These are phyloP conservation scores for Metrosideros polymorpha DNA, from an alignment of 441 rosid species.

Conservation along the genomic window DNA sequence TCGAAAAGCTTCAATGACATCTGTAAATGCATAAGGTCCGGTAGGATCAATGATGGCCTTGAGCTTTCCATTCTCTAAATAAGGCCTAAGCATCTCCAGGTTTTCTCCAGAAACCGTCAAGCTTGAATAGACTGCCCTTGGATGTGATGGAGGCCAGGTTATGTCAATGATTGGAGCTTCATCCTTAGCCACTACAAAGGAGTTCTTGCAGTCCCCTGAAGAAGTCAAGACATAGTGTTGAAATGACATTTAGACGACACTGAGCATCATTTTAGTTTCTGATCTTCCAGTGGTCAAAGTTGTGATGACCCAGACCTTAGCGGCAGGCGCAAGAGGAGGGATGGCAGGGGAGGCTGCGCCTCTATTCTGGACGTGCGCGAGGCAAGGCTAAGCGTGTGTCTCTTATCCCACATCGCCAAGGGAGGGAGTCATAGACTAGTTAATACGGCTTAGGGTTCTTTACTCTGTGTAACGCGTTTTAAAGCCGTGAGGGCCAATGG, in stretches of 20 bases:
- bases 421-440: too few species aligned
- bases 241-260: background rate
- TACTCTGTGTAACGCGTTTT: too few species aligned
- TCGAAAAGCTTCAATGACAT: slow-evolving; percentile 31
- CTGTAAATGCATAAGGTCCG: slow-evolving; percentile 23
- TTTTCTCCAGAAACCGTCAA: slow-evolving; percentile 27
- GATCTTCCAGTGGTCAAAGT: background rate
- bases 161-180: slow-evolving; percentile 31
- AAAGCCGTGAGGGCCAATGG: too few species aligned
- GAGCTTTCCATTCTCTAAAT: slow-evolving; percentile 28
- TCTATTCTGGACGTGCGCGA: too few species aligned
- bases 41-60: slow-evolving; percentile 30
- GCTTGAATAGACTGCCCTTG: slow-evolving; percentile 31
- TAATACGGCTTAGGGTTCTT: too few species aligned
- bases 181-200: slow-evolving; percentile 31
- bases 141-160: slow-evolving; percentile 40
- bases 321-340: too few species aligned
- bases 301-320: too few species aligned
- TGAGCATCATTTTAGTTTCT: background rate
- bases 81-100: slow-evolving; percentile 21
- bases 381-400: too few species aligned
- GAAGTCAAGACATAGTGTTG: background rate
- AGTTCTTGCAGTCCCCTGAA: slow-evolving; percentile 31
- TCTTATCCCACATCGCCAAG: too few species aligned
- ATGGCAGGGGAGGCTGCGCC: too few species aligned